Evolutionary conservation across 192 early-diverging fungal species (phyloP).

Genomic region (Dissophora globulifera): DNA sequence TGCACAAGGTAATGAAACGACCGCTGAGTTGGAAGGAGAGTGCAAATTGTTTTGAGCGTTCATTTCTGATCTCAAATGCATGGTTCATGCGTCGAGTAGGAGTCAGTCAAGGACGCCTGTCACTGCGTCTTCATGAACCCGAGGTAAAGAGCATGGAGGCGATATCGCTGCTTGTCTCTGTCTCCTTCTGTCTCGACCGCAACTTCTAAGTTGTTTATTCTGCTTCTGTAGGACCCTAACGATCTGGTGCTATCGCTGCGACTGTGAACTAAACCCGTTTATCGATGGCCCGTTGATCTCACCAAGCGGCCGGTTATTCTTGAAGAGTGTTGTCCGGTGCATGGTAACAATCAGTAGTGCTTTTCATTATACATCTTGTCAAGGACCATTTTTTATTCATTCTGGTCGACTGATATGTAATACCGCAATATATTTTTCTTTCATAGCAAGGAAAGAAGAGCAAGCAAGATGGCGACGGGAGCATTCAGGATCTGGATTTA

Average conservation of each 20-base stretch:
- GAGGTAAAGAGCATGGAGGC: too few species aligned
- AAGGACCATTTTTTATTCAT: too few species aligned
- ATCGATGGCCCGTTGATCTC: conserved; percentile 16
- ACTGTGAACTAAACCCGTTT: conserved; percentile 53
- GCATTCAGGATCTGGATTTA: conserved; percentile 44
- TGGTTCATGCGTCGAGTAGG: conserved; percentile 25
- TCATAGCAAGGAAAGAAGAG: conserved; percentile 46
- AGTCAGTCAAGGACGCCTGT: conserved; percentile 49
- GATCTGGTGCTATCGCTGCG: conserved; percentile 52
- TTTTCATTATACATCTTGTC: too few species aligned
- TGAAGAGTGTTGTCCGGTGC: conserved; percentile 51
- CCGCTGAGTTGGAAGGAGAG: too few species aligned
- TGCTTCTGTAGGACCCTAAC: conserved; percentile 27
- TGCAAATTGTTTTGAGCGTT: too few species aligned
- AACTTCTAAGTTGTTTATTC: not conserved
- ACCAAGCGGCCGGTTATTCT: conserved; percentile 25
- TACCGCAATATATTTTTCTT: too few species aligned
- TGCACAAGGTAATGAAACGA: conserved; percentile 48
- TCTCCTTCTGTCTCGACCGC: too few species aligned
- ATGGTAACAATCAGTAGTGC: conserved; percentile 54
- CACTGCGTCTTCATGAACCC: conserved; percentile 57
- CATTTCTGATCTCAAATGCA: not conserved
- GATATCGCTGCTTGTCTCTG: too few species aligned
- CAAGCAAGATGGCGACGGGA: conserved; percentile 38
- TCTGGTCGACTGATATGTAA: too few species aligned